A percentile compares a stretch with the other conserved stretches of the same genome.
Conservation (phyloP, 208 protist genomes). For the Acanthamoeba comandoni region DNA sequence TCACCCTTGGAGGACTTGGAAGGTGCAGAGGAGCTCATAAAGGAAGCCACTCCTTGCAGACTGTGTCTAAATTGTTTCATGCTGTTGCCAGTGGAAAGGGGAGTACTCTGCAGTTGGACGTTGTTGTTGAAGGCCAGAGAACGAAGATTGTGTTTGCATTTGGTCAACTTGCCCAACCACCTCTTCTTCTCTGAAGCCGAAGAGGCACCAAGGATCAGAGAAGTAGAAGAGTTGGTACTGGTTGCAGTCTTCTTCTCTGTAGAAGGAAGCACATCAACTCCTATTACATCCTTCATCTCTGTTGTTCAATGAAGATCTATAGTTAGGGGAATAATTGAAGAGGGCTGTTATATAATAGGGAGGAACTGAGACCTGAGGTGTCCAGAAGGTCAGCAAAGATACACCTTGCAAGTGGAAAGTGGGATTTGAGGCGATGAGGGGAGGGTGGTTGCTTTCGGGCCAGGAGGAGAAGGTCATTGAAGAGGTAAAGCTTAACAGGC, state of each 20-base stretch:
- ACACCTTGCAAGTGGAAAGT: constrained; percentile 6
- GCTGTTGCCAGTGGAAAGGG: too few species aligned
- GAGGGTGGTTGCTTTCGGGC: neutral
- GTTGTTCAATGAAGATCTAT: neutral
- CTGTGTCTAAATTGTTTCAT: too few species aligned
- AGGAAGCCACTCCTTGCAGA: too few species aligned
- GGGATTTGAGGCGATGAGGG: neutral
- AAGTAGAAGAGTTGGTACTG: neutral
- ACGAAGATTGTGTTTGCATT: too few species aligned
- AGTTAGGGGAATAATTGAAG: too few species aligned
- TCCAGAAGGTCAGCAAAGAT: neutral
- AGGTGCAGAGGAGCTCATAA: too few species aligned
- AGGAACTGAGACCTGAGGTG: too few species aligned
- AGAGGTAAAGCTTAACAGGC: neutral
- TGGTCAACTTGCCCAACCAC: neutral
- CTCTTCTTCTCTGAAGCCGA: neutral
- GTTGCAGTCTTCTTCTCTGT: neutral
- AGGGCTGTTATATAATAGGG: too few species aligned
- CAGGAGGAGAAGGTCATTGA: neutral
- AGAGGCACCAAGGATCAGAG: neutral
- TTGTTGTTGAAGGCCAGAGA: too few species aligned
- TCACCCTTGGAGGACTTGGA: too few species aligned
- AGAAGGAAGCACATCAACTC: neutral
- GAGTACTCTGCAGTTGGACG: too few species aligned
- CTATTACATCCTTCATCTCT: constrained; percentile 10